Base-by-base conservation (phyloP, 129 eudicot species). In the Apium graveolens region DNA sequence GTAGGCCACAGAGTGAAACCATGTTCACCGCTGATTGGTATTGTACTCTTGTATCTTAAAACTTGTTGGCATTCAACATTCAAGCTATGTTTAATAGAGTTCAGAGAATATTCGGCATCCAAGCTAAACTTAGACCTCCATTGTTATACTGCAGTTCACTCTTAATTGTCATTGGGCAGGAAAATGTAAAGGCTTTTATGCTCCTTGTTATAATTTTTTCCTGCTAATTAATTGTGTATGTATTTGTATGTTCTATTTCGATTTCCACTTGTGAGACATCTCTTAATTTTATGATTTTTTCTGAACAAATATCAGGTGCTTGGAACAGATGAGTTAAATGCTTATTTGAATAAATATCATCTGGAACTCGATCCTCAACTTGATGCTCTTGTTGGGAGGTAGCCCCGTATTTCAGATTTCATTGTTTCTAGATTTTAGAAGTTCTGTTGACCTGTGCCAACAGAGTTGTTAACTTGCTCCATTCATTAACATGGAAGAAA, bases 301-400 rank as follows among this genome's bases (percentile, higher is more conserved):
- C 31, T 48, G 20, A 74, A 34, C 32, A 37, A 8, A 74, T 72
- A 21, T 42, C 88, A 96, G 99, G 97, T 92, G 65, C 97, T 96
- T 78, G 99, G 99, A 51, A 96, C 99, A 1, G 99, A 96, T 78
- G 99, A 96, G 81, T 89, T 96, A 78, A 96, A 96, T 86, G 96
- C 97, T 41, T 96, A 96, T 90, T 80, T 96, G 86, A 89, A 89
- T 77, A 96, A 96, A 72, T 96, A 96, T 83, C 97, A 83, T 78
- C 77, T 96, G 31, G 99, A 96, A 84, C 97, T 96, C 72, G 97
- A 90, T 80, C 97, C 99, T 76, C 97, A 96, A 80, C 99, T 96
- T 69, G 97, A 92, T 78, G 96, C 99, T 80, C 96, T 95, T 80
- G 97, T 95, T 83, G 97, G 99, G 79, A 95, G 99, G 99, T 95